Conservation (phyloP, 2,329 filamentous ascomycete genomes). For the Epichloe aotearoae region DNA sequence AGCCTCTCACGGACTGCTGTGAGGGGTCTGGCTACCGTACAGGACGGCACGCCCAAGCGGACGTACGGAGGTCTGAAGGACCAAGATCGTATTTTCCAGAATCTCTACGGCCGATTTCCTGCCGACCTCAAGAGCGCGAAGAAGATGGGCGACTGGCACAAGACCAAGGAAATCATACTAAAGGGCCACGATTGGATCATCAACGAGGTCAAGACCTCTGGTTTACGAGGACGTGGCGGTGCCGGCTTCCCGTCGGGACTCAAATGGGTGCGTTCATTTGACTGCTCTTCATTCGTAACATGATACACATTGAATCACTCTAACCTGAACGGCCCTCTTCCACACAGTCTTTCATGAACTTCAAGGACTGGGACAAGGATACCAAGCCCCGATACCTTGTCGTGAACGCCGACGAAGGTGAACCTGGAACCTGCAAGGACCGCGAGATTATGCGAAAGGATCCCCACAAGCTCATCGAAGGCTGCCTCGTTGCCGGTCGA, state of each 20-base stretch:
- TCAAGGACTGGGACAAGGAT: conserved; percentile 99
- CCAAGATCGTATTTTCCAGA: conserved; percentile 98
- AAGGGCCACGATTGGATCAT: conserved; percentile 99
- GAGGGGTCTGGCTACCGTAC: conserved; percentile 69
- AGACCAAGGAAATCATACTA: conserved; percentile 94
- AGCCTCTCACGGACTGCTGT: conserved; percentile 30
- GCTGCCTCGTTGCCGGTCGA: conserved; percentile 86
- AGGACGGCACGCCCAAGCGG: conserved; percentile 57
- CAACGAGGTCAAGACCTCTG: conserved; percentile 90
- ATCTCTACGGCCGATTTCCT: conserved; percentile 88
- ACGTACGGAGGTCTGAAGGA: conserved; percentile 81
- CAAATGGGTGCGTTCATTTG: conserved; percentile 71
- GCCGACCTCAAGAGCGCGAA: conserved; percentile 84
- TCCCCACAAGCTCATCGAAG: conserved; percentile 96
- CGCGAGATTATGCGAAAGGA: conserved; percentile 99
- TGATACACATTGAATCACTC: neutral
- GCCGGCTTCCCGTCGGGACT: conserved; percentile 95
- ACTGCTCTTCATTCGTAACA: neutral
- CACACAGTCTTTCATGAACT: conserved; percentile 96
- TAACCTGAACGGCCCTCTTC: neutral
- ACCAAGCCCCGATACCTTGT: conserved; percentile 90
- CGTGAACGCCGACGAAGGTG: conserved; percentile 96
- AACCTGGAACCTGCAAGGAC: conserved; percentile 98
- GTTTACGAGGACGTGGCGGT: conserved; percentile 87
- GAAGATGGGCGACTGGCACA: conserved; percentile 99